These are phyloP conservation scores for Suhomyces prunicola DNA, from an alignment of 805 yeast genomes.

Conservation along the genomic window DNA sequence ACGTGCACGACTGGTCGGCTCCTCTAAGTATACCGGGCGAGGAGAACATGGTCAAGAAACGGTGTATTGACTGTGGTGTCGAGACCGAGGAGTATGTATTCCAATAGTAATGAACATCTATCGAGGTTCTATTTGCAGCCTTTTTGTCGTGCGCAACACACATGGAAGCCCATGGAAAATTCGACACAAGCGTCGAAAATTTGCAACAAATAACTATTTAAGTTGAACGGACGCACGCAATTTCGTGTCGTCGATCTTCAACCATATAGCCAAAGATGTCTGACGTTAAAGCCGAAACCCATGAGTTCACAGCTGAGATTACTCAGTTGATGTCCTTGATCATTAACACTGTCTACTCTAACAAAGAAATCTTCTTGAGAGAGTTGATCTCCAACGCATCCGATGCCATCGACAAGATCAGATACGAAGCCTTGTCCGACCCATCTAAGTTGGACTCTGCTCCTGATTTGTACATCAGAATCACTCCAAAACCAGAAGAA, in stretches of 20 bases:
- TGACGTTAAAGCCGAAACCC: constrained; percentile 65
- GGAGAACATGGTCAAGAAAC: constrained; percentile 42
- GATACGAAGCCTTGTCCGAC: constrained; percentile 94
- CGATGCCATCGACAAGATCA: constrained; percentile 97
- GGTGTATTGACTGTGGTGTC: constrained; percentile 80
- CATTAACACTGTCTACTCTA: constrained; percentile 99
- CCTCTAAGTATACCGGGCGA: constrained; percentile 46
- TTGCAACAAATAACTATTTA: constrained; percentile 13
- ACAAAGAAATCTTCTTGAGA: constrained; percentile 98
- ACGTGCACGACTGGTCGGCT: constrained; percentile 72
- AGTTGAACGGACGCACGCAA: background rate
- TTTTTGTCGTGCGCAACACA: constrained; percentile 6
- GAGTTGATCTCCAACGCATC: constrained; percentile 98
- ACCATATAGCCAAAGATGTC: constrained; percentile 37
- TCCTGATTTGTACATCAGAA: constrained; percentile 95
- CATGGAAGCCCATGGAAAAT: constrained; percentile 34
- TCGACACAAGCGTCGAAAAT: constrained; percentile 17
- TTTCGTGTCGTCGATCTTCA: background rate
- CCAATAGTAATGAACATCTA: background rate
- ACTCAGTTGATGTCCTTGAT: constrained; percentile 99
- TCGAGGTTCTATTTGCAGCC: background rate
- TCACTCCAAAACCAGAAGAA: constrained; percentile 93
- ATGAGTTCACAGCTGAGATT: constrained; percentile 99
- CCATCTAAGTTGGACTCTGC: constrained; percentile 90
- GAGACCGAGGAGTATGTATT: constrained; percentile 70